Evolutionary conservation across 306 rosid genomes (phyloP).

Genomic region (Sechiopsis laciniata): DNA sequence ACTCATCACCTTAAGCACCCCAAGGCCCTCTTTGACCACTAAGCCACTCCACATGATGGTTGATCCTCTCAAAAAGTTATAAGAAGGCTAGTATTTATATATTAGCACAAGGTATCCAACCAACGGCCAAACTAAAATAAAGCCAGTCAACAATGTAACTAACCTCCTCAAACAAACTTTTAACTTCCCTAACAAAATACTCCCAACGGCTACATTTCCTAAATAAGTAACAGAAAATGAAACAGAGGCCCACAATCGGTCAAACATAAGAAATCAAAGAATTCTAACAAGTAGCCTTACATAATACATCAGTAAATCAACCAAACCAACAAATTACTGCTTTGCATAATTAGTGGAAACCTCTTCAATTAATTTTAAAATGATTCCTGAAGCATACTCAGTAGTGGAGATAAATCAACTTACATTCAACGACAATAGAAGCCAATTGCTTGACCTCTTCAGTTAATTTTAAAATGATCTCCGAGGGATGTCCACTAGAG

Average conservation of each 20-base stretch:
- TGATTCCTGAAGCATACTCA: not conserved
- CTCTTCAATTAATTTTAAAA: not conserved
- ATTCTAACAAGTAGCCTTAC: slow-evolving; percentile 8
- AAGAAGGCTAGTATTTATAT: not conserved
- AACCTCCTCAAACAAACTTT: not conserved
- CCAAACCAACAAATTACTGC: not conserved
- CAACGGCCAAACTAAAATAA: not conserved
- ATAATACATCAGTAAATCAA: not conserved
- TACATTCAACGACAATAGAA: slow-evolving; percentile 68
- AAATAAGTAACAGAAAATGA: not conserved
- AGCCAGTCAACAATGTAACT: not conserved
- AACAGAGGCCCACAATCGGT: not conserved
- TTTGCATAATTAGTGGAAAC: not conserved
- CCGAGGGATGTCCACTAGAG: slow-evolving; percentile 90
- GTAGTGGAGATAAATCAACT: slow-evolving; percentile 34
- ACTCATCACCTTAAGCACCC: too few species aligned
- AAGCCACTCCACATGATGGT: too few species aligned
- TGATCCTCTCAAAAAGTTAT: not conserved
- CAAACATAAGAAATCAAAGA: not conserved
- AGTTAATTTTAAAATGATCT: slow-evolving; percentile 56
- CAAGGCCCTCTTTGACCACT: too few species aligned
- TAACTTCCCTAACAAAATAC: slow-evolving; percentile 12
- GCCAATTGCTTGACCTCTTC: slow-evolving; percentile 70
- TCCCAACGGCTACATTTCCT: not conserved
- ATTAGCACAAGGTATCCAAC: not conserved